Base-by-base conservation (phyloP, 768 basidiomycete genomes). In the Termitomyces eurrhizus region DNA sequence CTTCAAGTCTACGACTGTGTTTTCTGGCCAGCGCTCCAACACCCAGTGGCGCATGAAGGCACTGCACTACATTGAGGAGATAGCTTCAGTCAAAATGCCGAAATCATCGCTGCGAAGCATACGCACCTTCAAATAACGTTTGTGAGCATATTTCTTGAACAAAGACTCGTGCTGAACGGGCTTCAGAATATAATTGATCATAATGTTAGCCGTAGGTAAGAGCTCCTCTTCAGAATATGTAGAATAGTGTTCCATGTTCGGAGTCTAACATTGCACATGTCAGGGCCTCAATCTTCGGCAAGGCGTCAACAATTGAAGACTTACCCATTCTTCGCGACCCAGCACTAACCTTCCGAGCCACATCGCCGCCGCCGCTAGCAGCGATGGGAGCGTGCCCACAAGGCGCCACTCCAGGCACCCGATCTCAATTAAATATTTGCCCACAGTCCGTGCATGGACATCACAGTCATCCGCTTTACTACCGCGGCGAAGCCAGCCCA, bases 391-490 rank as follows among this genome's bases (percentile, higher is more conserved):
- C 6, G 84, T 83, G 2, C 79, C 78, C 49, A 98, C 76, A 62
- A 98, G 76, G n/a, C 83, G 77, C 78, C 88, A 85, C 64, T 98
- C 94, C 21, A 97, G 78, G 54, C 85, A 83, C 13, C 85, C 83
- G 52, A 97, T 90, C 76, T 97, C 95, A 56, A 95, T 77, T 55
- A 97, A 80, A 73, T 93, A 98, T 72, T 98, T 97, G 39, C 87
- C 93, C 21, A 97, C 80, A 3, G 94, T 95, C 59, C 95, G 78
- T 16, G 88, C 88, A 65, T 92, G 85, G 35, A 90, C 82, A 66
- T 95, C 90, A 73, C 93, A 96, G 58, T 88, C 86, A 66, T 98
- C 95, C 3, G 94, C 95, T 75, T 97, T 98, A 77, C 91, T 93
- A 58, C 92, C 87, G 37, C 95, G 81, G 42, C 95, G 80, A 44